Evolutionary conservation across 2,329 filamentous ascomycete genomes (phyloP).

Genomic region (Lasiodiplodia theobromae): DNA sequence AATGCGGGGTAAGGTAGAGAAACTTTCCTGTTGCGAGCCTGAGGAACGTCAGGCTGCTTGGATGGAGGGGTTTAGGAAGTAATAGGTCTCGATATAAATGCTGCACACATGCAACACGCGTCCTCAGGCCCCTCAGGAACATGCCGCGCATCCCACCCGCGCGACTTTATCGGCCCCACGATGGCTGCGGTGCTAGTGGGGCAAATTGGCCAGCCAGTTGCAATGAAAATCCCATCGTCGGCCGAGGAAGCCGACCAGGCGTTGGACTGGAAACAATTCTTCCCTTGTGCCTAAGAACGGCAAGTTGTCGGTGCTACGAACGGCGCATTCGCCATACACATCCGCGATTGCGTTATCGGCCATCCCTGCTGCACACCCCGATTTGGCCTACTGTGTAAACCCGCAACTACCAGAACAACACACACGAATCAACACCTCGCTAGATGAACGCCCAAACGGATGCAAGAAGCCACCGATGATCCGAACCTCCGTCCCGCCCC

Average conservation of each 20-base stretch:
- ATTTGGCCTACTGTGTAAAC: neutral
- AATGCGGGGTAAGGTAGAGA: neutral
- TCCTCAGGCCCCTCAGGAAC: neutral
- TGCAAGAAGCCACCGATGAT: conserved; percentile 11
- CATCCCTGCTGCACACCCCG: conserved; percentile 7
- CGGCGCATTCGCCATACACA: conserved; percentile 15
- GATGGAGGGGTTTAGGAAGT: neutral
- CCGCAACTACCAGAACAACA: conserved; percentile 2
- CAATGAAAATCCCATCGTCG: neutral
- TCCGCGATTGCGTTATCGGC: conserved; percentile 21
- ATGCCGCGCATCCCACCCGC: neutral
- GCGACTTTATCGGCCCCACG: neutral
- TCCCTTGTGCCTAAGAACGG: neutral
- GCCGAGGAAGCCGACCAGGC: neutral
- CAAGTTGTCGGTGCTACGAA: neutral
- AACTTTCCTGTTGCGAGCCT: neutral
- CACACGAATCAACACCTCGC: conserved; percentile 1
- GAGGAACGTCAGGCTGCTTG: neutral
- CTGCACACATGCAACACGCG: neutral
- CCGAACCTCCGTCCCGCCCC: neutral
- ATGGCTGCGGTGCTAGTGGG: neutral
- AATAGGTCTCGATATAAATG: neutral
- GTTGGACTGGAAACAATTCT: neutral
- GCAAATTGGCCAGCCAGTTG: neutral
- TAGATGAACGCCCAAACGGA: conserved; percentile 17